Base-by-base conservation (phyloP, 345 rosid species). In the Salix exigua region DNA sequence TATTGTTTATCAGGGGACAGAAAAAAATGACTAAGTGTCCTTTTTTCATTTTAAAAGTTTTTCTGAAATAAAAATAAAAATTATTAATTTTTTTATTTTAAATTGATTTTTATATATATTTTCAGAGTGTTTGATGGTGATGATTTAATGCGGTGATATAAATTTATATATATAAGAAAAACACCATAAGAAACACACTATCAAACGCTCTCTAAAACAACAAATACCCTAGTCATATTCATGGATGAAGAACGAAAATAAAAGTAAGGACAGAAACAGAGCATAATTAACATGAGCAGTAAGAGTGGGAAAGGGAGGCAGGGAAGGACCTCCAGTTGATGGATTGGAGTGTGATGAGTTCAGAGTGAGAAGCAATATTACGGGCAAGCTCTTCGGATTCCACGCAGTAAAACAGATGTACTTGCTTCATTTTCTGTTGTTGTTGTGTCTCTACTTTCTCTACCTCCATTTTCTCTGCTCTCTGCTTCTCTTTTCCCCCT, bases 331-430 rank as follows among this genome's bases (percentile, higher is more conserved):
- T 94, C 99, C 98, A 96, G 83, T 91, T 92, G 83, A 96, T 92
- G 85, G 98, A 92, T 68, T 91, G 92, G 50, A 96, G 98, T 7
- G 89, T 87, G 77, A 92, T 91, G 78, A 80, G 84, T 76, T 89
- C 91, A 74, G 97, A 96, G 38, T 81, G 90, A 50, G 88, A 81
- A 26, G 98, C 98, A 71, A 96, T 86, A 26, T 89, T 90, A 78
- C 70, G 88, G 77, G 99, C 99, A 70, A 96, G 97, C 42, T 91
- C 97, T 79, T 92, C 97, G 9, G 91, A 91, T 75, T 96, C 99
- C 66, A 85, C 75, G 78, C 97, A 94, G 84, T 96, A 90, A 82
- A 92, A 96, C 77, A 96, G 94, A 80, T 81, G 95, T 42, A 96
- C 97, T 80, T 89, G 94, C 87, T 92, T 89, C 88, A 86, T 84